Base-by-base conservation (phyloP, 2,329 filamentous ascomycete species). In the Sarocladiaceae sp. region DNA sequence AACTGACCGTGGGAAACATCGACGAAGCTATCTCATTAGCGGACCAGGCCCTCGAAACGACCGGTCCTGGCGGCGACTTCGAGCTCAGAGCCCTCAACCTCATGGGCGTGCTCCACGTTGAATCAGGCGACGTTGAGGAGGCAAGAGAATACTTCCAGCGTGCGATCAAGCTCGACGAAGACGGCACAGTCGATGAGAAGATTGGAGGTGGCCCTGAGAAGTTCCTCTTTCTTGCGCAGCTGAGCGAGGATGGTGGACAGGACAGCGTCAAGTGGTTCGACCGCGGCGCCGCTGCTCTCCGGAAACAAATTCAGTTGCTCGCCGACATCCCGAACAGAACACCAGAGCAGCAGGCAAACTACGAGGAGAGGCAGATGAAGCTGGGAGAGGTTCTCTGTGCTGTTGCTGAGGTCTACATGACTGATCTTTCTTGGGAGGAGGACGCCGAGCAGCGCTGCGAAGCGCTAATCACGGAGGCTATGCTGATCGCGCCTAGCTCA, bases 351-450 rank as follows among this genome's bases (percentile, higher is more conserved):
- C 67, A 75, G 63, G 62, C 61, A 18, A 58, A 72, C 22, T 62
- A 84, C 36, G 79, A 85, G 25, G 88, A 81, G 68, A 89, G 90
- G 75, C 87, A 87, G 66, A 77, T 78, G 58, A 94, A 94, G 70
- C 77, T 97, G 31, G 90, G 91, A 2, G 90, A 90, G 60, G 90
- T 92, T n/a, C 79, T 99, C 31, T 99, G 95, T 70, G 90, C 89
- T 25, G 90, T 97, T 55, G 86, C 90, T 6, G 94, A 99, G 73
- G 90, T 99, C 48, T 99, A 97, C 76, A 99, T 99, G 94, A 99
- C 94, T 11, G 94, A 99, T 73, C 73, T 97, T 61, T 94, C 88
- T 62, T 94, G 82, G 90, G 92, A 97, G 70, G 83, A 85, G 50
- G 91, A 97, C 64, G 94, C 93, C 4, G 94, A 99, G 73, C 75